phyloP scores from a whole-genome alignment of 139 green algal species.

The Auxenochlorella pyrenoidosa region DNA sequence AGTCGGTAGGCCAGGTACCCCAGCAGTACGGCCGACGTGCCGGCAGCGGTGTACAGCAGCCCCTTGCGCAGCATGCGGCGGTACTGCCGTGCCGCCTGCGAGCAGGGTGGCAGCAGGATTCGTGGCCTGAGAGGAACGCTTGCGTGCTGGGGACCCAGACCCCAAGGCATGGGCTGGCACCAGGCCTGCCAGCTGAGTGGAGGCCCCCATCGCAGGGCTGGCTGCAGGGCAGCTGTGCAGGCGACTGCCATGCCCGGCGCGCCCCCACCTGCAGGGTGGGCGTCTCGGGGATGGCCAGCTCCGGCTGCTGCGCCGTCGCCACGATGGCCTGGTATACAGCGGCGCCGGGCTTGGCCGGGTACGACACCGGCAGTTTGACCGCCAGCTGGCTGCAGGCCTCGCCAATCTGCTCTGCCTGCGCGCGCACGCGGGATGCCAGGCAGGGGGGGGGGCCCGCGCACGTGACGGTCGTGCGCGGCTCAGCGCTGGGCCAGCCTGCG shows the following conservation, averaged over 20 bases:
- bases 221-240: neutral
- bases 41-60: constrained; percentile 36
- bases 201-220: no score
- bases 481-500: no score
- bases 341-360: neutral
- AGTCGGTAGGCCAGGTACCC: constrained; percentile 43
- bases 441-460: no score
- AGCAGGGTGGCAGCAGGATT: neutral
- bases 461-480: no score
- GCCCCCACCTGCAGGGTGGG: constrained; percentile 49
- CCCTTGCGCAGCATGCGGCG: constrained; percentile 46
- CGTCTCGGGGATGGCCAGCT: constrained; percentile 56
- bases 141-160: neutral
- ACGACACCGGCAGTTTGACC: constrained; percentile 42
- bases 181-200: neutral
- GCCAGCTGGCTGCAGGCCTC: constrained; percentile 40
- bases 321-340: constrained; percentile 42
- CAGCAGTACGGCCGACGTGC: constrained; percentile 26
- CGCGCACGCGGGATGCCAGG: no score
- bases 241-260: no score
- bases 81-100: constrained; percentile 43
- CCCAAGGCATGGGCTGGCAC: neutral
- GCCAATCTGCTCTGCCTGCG: constrained; percentile 39
- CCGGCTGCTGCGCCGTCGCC: constrained; percentile 33
- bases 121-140: no score